Percentiles rank a stretch among this genome's conserved stretches.
Conservation (phyloP, 495 filamentous ascomycete species). For the Hypoxylon cercidicola region DNA sequence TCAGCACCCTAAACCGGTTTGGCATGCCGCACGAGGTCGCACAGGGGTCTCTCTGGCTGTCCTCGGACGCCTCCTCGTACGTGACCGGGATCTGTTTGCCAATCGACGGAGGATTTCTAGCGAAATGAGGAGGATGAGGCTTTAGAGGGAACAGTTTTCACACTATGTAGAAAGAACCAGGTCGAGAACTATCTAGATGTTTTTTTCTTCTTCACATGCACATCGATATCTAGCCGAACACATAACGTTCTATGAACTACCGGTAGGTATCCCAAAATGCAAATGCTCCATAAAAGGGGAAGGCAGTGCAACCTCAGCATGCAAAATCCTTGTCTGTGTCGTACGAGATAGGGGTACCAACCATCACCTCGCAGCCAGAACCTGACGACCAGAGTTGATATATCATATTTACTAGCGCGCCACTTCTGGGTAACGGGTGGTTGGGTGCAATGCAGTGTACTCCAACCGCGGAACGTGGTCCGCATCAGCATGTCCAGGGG, state of each 20-base stretch:
- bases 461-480: not conserved
- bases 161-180: not conserved
- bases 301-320: not conserved
- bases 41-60: conserved; percentile 49
- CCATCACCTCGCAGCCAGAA: too few relatives aligned
- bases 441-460: not conserved
- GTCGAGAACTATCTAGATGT: not conserved
- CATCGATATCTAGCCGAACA: too few relatives aligned
- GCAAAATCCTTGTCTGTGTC: not conserved
- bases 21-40: conserved; percentile 48
- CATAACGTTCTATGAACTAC: too few relatives aligned
- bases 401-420: conserved; percentile 9
- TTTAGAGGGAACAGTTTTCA: not conserved
- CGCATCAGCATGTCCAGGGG: not conserved
- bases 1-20: conserved; percentile 43
- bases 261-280: too few relatives aligned
- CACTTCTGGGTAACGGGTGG: not conserved
- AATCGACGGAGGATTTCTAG: conserved; percentile 46
- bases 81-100: conserved; percentile 48
- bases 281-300: too few relatives aligned
- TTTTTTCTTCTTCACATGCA: not conserved
- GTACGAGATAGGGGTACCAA: not conserved
- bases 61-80: conserved; percentile 45
- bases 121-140: conserved; percentile 6
- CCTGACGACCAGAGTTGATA: too few relatives aligned